Evolutionary conservation across 1,139 yeast genomes (phyloP).

Genomic region (Nadsonia starkeyi-henricii): DNA sequence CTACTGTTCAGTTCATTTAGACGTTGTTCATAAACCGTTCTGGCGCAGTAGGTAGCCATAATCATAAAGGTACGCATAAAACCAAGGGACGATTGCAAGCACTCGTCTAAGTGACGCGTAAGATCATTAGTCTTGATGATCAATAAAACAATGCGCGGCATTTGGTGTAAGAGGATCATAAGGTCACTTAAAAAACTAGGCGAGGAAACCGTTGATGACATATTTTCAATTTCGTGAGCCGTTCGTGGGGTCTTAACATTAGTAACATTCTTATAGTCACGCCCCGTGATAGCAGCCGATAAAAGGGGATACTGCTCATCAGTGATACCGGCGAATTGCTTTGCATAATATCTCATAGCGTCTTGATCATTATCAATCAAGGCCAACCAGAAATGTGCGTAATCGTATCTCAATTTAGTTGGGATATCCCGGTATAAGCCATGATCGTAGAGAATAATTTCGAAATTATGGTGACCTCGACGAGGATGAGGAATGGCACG

Average conservation of each 20-base stretch:
- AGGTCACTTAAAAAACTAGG: constrained; percentile 54
- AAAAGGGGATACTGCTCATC: constrained; percentile 72
- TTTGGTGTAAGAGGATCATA: constrained; percentile 62
- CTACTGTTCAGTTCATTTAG: constrained; percentile 27
- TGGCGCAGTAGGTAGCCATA: constrained; percentile 82
- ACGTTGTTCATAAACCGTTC: constrained; percentile 58
- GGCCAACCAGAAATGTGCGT: constrained; percentile 89
- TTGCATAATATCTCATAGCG: constrained; percentile 59
- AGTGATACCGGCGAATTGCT: constrained; percentile 63
- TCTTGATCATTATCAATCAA: constrained; percentile 55
- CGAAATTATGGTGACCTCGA: constrained; percentile 51
- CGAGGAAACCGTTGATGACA: constrained; percentile 44
- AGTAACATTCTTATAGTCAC: constrained; percentile 60
- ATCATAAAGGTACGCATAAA: constrained; percentile 79
- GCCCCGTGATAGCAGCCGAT: constrained; percentile 89
- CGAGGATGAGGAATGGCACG: constrained; percentile 23
- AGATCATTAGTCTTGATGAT: constrained; percentile 90
- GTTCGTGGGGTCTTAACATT: constrained; percentile 43
- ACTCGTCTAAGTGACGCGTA: constrained; percentile 78
- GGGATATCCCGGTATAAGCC: constrained; percentile 85
- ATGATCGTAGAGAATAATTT: constrained; percentile 84
- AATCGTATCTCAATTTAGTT: constrained; percentile 59
- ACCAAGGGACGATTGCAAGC: constrained; percentile 69
- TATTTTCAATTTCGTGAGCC: constrained; percentile 42
- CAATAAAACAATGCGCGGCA: constrained; percentile 76